Evolutionary conservation across 345 rosid species (phyloP).

Genomic region (Gossypium arboreum): DNA sequence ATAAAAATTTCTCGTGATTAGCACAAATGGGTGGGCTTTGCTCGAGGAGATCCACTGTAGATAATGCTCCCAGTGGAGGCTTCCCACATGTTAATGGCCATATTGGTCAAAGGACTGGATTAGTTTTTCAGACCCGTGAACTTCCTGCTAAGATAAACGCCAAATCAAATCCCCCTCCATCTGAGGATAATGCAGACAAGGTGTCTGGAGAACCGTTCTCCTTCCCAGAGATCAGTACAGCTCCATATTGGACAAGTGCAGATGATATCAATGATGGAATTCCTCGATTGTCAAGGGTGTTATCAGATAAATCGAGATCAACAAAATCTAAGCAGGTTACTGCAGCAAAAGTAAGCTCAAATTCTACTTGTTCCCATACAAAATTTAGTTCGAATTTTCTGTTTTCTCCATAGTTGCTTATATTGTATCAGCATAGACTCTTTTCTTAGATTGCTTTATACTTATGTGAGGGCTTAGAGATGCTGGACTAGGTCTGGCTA

Average conservation of each 20-base stretch:
- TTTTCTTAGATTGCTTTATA: not conserved
- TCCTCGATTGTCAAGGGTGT: conserved; percentile 61
- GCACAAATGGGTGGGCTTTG: conserved; percentile 90
- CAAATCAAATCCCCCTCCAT: conserved; percentile 32
- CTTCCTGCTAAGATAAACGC: conserved; percentile 33
- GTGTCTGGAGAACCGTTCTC: conserved; percentile 46
- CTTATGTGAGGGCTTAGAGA: not conserved
- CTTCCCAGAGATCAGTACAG: conserved; percentile 38
- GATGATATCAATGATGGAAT: conserved; percentile 69
- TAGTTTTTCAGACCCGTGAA: conserved; percentile 46
- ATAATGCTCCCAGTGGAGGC: conserved; percentile 88
- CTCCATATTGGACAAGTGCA: conserved; percentile 34
- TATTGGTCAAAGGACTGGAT: conserved; percentile 34
- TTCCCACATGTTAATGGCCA: conserved; percentile 59
- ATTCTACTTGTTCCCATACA: not conserved
- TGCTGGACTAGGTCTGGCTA: not conserved
- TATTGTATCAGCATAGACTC: not conserved
- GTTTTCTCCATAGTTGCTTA: not conserved
- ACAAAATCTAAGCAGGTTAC: conserved; percentile 75
- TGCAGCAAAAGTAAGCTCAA: conserved; percentile 60
- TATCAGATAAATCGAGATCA: conserved; percentile 71
- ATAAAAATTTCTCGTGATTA: conserved; percentile 13
- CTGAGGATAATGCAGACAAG: conserved; percentile 45
- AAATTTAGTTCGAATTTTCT: not conserved
- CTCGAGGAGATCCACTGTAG: conserved; percentile 90